Base-by-base conservation (phyloP, 2,329 filamentous ascomycete genomes). In the Colletotrichum sp. region DNA sequence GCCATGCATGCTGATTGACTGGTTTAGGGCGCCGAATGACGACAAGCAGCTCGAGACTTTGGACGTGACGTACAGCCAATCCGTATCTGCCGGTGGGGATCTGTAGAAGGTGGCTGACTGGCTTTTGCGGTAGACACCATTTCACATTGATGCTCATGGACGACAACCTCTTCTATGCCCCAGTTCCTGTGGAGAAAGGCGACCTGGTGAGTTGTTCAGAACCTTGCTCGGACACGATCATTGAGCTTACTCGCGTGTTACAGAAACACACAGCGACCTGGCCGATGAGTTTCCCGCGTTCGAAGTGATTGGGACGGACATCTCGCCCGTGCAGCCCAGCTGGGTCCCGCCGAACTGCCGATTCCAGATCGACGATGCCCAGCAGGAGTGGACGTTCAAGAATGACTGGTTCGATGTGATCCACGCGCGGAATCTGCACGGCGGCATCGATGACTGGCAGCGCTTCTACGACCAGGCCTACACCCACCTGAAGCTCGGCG, bases 381-480 rank as follows among this genome's bases (percentile, higher is more conserved):
- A 73, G 58, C 78, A 65, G 33, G 77, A 80, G 1, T 92, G 90
- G 90, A 83, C 89, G 0, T 72, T 65, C 24, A 65, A 38, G 21
- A 29, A 11, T 27, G 38, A 68, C 69, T 80, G 84, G 34, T 90
- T 91, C 77, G 90, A 93, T 80, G 90, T 88, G 76, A 87, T 93
- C 67, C 92, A 93, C 78, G 87, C 89, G 9, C 87, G 89, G 9
- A 79, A 90, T 77, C 86, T 93, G 82, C 84, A 86, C 3, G 92
- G 91, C 24, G 86, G 87, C 62, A 88, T 93, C 75, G 81, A 84
- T 2, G 87, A 91, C 76, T 93, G 91, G 83, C 83, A 85, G 24
- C 81, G 86, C 13, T 82, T 93, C 9, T 87, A 93, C 73, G 80
- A 80, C 15, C 88, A 90, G 71, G 81, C 86, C 1, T 89, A 82